These are phyloP conservation scores for Stemphylium beticola DNA, from an alignment of 2,329 filamentous ascomycete species.

Conservation along the genomic window DNA sequence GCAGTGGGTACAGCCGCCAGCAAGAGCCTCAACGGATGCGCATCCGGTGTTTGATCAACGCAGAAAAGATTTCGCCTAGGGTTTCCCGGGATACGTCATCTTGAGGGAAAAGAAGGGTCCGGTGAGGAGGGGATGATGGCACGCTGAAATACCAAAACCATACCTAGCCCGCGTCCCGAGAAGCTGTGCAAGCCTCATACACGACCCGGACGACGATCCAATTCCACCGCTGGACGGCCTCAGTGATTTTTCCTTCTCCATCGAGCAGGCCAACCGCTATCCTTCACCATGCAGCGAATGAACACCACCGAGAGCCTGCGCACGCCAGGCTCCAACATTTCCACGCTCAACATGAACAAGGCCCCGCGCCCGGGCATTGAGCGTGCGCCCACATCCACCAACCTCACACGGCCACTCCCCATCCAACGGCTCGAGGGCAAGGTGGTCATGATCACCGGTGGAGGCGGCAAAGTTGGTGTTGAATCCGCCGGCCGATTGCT, in stretches of 20 bases:
- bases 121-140: slow-evolving; percentile 7
- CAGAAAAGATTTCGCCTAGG: slow-evolving; percentile 37
- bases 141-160: slow-evolving; percentile 8
- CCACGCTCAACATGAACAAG: slow-evolving; percentile 35
- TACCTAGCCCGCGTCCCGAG: not conserved
- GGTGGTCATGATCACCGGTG: slow-evolving; percentile 44
- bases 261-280: not conserved
- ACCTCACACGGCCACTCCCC: slow-evolving; percentile 35
- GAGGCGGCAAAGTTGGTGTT: slow-evolving; percentile 42
- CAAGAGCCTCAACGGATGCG: slow-evolving; percentile 32
- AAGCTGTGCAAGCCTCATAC: not conserved
- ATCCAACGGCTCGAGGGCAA: slow-evolving; percentile 40
- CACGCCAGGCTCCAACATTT: slow-evolving; percentile 19
- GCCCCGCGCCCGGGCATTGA: slow-evolving; percentile 31
- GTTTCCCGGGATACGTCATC: slow-evolving; percentile 34
- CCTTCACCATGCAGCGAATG: slow-evolving; percentile 8
- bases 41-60: slow-evolving; percentile 12
- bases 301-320: slow-evolving; percentile 19
- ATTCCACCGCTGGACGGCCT: slow-evolving; percentile 19
- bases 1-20: slow-evolving; percentile 28
- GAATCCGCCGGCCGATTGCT: slow-evolving; percentile 47
- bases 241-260: not conserved
- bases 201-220: not conserved
- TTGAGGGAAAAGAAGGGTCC: slow-evolving; percentile 20
- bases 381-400: slow-evolving; percentile 35